Conservation (phyloP, 805 yeast species). For the Teunomyces barrocoloradensis region DNA sequence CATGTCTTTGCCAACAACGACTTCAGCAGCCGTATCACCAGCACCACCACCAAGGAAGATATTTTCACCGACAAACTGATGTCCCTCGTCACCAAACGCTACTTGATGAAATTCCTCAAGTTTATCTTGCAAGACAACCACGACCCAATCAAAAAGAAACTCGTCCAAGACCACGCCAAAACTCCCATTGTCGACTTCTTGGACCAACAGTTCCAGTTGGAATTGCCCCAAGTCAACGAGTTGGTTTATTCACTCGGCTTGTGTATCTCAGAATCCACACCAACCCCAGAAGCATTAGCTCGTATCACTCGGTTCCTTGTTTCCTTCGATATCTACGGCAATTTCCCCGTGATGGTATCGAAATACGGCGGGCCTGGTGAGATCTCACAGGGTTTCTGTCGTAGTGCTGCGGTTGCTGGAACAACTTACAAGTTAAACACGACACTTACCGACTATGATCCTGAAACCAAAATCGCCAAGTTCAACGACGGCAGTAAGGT, state of each 20-base stretch:
- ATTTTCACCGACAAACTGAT: constrained; percentile 87
- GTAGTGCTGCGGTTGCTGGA: constrained; percentile 98
- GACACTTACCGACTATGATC: constrained; percentile 61
- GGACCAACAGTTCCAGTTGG: constrained; percentile 63
- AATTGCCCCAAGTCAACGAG: constrained; percentile 74
- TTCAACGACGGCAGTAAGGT: constrained; percentile 75
- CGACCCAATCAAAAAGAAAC: constrained; percentile 58
- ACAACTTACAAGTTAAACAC: constrained; percentile 87
- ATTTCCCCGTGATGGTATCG: constrained; percentile 86
- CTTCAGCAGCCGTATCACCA: constrained; percentile 75
- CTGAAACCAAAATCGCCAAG: constrained; percentile 60
- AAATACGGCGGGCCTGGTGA: constrained; percentile 97
- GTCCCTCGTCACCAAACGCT: constrained; percentile 71
- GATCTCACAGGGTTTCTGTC: constrained; percentile 91
- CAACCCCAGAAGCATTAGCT: constrained; percentile 72
- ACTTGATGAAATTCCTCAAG: constrained; percentile 87
- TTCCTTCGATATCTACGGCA: constrained; percentile 90
- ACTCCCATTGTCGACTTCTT: constrained; percentile 61
- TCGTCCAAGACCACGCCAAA: constrained; percentile 56
- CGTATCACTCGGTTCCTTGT: constrained; percentile 79
- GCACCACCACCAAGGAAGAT: constrained; percentile 74
- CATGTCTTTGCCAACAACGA: constrained; percentile 93
- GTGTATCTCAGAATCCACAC: constrained; percentile 56
- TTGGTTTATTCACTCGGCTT: constrained; percentile 84
- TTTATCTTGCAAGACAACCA: constrained; percentile 61